Conservation (phyloP, 768 basidiomycete species). For the Kwoniella bestiolae region DNA sequence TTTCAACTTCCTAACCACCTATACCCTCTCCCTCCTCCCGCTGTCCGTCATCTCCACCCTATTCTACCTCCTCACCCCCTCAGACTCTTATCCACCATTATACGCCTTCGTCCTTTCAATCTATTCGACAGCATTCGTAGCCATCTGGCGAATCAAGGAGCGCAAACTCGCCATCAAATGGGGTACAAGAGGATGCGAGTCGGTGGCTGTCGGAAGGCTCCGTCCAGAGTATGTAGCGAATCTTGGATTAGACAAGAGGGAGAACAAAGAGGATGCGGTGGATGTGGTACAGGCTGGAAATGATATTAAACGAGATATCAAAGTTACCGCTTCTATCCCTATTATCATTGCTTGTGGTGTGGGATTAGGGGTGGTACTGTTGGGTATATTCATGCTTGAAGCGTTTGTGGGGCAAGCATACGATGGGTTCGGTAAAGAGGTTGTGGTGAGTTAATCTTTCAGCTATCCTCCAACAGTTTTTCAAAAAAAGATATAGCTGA, state of each 20-base stretch:
- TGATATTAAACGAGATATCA: constrained; percentile 47
- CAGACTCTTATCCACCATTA: constrained; percentile 70
- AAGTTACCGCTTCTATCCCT: constrained; percentile 50
- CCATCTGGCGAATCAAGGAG: constrained; percentile 89
- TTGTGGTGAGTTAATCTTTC: constrained; percentile 67
- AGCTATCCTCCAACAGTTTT: background rate
- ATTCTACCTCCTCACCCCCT: constrained; percentile 64
- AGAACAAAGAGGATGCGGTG: constrained; percentile 25
- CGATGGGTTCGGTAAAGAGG: constrained; percentile 78
- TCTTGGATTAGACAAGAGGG: constrained; percentile 33
- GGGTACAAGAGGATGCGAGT: constrained; percentile 69
- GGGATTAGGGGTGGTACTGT: constrained; percentile 71
- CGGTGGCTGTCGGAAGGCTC: constrained; percentile 45
- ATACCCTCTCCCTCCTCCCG: constrained; percentile 77
- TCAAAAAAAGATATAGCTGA: background rate
- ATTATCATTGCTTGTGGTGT: constrained; percentile 70
- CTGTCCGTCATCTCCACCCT: constrained; percentile 72
- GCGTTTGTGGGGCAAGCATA: constrained; percentile 89
- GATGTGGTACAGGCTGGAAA: constrained; percentile 40
- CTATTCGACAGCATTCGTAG: constrained; percentile 85
- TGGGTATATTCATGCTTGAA: constrained; percentile 73
- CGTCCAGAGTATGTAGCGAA: constrained; percentile 52
- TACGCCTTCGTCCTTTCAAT: constrained; percentile 78
- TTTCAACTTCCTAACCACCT: constrained; percentile 83
- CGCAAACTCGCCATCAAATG: constrained; percentile 79